phyloP scores from a whole-genome alignment of 306 rosid species.

The Rosa multiflora region DNA sequence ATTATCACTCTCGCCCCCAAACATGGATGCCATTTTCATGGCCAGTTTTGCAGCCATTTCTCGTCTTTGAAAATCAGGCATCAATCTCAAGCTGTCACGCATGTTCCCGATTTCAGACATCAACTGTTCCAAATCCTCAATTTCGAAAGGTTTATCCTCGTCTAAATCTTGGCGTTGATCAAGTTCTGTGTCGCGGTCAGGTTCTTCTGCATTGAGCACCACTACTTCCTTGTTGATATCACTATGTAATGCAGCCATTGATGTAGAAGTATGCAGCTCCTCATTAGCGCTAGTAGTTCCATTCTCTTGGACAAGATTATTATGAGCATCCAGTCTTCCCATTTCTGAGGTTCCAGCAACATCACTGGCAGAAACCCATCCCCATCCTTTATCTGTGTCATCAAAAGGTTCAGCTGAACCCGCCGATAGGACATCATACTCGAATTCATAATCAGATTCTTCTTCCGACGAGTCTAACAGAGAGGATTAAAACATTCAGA shows the following conservation, averaged over 20 bases:
- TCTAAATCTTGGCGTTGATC: slow-evolving; percentile 34
- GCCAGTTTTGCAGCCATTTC: slow-evolving; percentile 90
- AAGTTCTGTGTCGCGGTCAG: slow-evolving; percentile 11
- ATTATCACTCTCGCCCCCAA: slow-evolving; percentile 68
- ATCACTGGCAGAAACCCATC: slow-evolving; percentile 56
- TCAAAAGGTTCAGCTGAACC: slow-evolving; percentile 76
- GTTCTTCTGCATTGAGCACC: slow-evolving; percentile 25
- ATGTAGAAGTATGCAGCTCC: slow-evolving; percentile 38
- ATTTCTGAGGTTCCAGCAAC: slow-evolving; percentile 27
- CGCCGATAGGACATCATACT: slow-evolving; percentile 66
- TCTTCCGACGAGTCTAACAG: slow-evolving; percentile 71
- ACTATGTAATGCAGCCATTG: slow-evolving; percentile 30
- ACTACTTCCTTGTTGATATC: slow-evolving; percentile 32
- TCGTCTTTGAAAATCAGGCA: slow-evolving; percentile 89
- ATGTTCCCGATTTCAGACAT: slow-evolving; percentile 87
- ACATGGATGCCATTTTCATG: slow-evolving; percentile 83
- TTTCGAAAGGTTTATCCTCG: slow-evolving; percentile 38
- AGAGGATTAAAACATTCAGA: slow-evolving; percentile 29
- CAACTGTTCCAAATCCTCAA: slow-evolving; percentile 81
- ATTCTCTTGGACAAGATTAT: slow-evolving; percentile 25
- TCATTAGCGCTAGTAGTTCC: slow-evolving; percentile 32
- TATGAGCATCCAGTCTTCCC: slow-evolving; percentile 33
- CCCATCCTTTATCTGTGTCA: slow-evolving; percentile 62
- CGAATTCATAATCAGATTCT: slow-evolving; percentile 80
- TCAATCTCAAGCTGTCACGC: slow-evolving; percentile 74